These are phyloP conservation scores for Russula sp. DNA, from an alignment of 768 basidiomycete species.

Conservation along the genomic window DNA sequence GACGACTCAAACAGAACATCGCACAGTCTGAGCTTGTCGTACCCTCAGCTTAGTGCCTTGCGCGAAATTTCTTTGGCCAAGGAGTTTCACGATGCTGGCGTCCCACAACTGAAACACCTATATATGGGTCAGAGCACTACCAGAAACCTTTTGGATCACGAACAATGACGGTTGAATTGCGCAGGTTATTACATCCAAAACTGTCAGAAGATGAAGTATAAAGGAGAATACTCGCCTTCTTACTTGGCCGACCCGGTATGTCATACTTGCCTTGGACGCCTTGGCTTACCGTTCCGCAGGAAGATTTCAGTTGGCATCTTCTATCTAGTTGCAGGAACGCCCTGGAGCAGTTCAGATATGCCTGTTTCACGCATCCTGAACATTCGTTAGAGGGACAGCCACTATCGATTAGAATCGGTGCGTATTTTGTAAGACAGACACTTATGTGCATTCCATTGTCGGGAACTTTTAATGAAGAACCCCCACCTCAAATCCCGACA, in stretches of 20 bases:
- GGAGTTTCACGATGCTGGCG: slow-evolving; percentile 70
- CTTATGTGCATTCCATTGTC: no score
- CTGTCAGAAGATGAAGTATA: slow-evolving; percentile 94
- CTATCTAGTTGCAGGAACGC: slow-evolving; percentile 48
- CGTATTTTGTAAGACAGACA: not conserved
- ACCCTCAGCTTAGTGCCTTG: slow-evolving; percentile 69
- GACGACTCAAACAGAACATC: not conserved
- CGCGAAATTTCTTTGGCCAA: slow-evolving; percentile 68
- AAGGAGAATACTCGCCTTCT: slow-evolving; percentile 87
- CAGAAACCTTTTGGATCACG: not conserved
- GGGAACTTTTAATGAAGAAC: slow-evolving; percentile 2
- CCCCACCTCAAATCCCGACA: slow-evolving; percentile 5
- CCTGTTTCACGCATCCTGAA: slow-evolving; percentile 58
- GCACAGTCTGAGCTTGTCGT: not conserved
- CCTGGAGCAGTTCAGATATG: slow-evolving; percentile 64
- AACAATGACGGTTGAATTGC: not conserved
- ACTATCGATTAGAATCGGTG: not conserved
- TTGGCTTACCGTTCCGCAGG: slow-evolving; percentile 37
- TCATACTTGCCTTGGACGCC: not conserved
- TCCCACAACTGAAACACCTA: slow-evolving; percentile 51
- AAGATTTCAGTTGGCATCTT: slow-evolving; percentile 71
- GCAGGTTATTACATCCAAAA: slow-evolving; percentile 89
- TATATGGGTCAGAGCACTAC: slow-evolving; percentile 69
- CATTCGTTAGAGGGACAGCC: slow-evolving; percentile 35
- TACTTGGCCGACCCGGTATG: slow-evolving; percentile 80